phyloP scores from a whole-genome alignment of 116 monocot genomes.

The Posidonia oceanica region DNA sequence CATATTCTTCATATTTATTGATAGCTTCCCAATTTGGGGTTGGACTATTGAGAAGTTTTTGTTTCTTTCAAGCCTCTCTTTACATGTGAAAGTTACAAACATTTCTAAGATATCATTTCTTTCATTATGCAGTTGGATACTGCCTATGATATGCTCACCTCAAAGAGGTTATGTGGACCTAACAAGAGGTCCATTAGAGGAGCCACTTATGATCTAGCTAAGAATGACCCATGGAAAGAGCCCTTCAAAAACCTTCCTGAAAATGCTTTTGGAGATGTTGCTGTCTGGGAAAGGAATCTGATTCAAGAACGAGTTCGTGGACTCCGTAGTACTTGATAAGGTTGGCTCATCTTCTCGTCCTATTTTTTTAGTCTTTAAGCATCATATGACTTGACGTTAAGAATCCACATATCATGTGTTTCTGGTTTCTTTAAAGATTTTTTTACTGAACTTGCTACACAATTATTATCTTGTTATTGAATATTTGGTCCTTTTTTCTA shows the following conservation, averaged over 20 bases:
- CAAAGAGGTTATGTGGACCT: conserved; percentile 74
- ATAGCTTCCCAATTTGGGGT: too few species aligned
- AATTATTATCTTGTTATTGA: too few species aligned
- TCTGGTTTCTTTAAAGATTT: too few species aligned
- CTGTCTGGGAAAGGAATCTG: conserved; percentile 15
- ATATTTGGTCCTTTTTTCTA: too few species aligned
- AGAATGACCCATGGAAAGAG: conserved; percentile 17
- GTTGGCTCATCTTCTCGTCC: neutral
- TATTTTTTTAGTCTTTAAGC: neutral
- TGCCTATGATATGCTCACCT: conserved; percentile 52
- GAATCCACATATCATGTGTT: too few species aligned
- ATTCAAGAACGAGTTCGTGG: conserved; percentile 17
- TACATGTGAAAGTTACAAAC: too few species aligned
- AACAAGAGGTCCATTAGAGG: conserved; percentile 56
- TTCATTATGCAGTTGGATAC: conserved; percentile 33
- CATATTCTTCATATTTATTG: too few species aligned
- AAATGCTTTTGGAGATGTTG: conserved; percentile 9
- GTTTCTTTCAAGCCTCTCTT: too few species aligned
- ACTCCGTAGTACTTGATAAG: neutral
- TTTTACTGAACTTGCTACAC: too few species aligned
- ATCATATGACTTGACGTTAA: neutral
- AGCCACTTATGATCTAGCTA: conserved; percentile 18
- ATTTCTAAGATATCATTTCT: too few species aligned
- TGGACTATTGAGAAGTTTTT: too few species aligned
- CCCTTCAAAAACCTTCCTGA: conserved; percentile 18